Evolutionary conservation across 257 asterid genomes (phyloP), one percentile per base, ranked within the genome.

Genomic region (Solanum gracilifrons): DNA sequence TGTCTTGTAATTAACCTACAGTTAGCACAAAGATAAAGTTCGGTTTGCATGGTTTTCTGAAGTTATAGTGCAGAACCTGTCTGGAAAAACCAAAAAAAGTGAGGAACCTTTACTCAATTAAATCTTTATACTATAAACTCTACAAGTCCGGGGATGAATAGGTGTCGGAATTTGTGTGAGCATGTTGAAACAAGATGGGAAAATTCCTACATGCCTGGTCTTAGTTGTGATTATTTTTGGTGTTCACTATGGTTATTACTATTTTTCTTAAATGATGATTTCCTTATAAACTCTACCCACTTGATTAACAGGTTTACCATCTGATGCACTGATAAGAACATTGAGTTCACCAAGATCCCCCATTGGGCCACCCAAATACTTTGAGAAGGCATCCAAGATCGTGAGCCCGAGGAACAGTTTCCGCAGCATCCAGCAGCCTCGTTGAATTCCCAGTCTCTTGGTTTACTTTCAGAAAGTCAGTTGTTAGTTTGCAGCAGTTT

Each of bases 381-480:
- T 92, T 93, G 98, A 93, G 93, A 95, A 92, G 91, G 96, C 97
- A 35, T 94, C 94, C 7, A 95, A 93, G 93, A 72, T 88, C 20
- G 90, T 93, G 41, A 91, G 91, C 91, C 92, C 98, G 7, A 94
- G 84, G 77, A 89, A 90, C 96, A 92, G 94, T 90, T 96, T 98
- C 8, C 96, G 98, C 71, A 92, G 87, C 93, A 96, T 96, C 93
- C 98, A 96, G 91, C 99, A 94, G 92, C 98, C 98, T 9, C 98
- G 95, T 85, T 95, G 94, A 94, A 90, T 36, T 3, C 32, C 31
- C 7, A 36, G 51, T 69, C 87, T 36, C 66, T 35, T 35, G 51
- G 87, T 64, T 9, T 64, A 15, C 79, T 55, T 55, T 55, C 11
- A 55, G 64, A 0, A 51, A 37, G 21, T n/a, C 79, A 88, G 89